phyloP scores from a whole-genome alignment of 2,329 filamentous ascomycete species.

The Pseudogymnoascus verrucosus region DNA sequence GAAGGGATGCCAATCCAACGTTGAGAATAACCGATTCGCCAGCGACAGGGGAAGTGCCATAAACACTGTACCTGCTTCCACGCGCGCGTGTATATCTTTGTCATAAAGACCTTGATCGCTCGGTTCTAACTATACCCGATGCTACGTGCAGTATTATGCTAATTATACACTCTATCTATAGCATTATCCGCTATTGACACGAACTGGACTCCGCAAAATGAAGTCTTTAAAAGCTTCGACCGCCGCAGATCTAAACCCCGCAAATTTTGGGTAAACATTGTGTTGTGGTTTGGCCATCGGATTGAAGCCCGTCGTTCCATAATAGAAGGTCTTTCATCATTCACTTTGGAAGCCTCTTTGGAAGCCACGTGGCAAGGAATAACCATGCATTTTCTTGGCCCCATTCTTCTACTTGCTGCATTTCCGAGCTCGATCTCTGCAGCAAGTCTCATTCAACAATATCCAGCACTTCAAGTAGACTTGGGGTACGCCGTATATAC shows the following conservation, averaged over 20 bases:
- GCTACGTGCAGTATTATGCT: not conserved
- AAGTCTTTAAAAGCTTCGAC: not conserved
- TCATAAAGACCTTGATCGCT: not conserved
- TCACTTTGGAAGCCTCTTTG: not conserved
- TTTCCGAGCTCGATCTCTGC: not conserved
- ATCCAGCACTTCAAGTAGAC: slow-evolving; percentile 28
- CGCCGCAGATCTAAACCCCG: not conserved
- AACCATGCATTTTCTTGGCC: not conserved
- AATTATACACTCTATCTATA: not conserved
- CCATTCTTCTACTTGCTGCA: not conserved
- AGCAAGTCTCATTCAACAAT: not conserved
- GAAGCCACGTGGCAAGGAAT: not conserved
- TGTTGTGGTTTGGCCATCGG: not conserved
- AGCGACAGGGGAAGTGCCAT: not conserved
- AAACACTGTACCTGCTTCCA: not conserved
- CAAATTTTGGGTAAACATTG: not conserved
- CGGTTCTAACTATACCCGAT: not conserved
- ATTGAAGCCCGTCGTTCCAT: no score
- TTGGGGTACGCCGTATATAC: slow-evolving; percentile 40
- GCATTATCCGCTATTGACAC: not conserved
- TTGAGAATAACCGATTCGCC: not conserved
- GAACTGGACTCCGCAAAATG: not conserved
- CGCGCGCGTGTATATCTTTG: not conserved
- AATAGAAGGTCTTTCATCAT: no score
- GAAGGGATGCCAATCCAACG: not conserved